phyloP scores from a whole-genome alignment of 2,329 filamentous ascomycete species.

The Talaromyces sp. region DNA sequence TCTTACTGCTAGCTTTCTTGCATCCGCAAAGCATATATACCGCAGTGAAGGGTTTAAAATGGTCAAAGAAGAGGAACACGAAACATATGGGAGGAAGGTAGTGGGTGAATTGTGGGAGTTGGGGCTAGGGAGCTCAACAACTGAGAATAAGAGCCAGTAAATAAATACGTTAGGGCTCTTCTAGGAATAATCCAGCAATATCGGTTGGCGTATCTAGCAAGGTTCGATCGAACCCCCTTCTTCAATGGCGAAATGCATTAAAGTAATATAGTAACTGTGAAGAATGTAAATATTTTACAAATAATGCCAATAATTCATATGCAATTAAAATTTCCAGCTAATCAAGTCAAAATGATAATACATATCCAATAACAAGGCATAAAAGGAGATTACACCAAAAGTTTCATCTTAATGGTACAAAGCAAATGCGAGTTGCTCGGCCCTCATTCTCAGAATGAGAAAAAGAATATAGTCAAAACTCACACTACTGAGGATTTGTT shows the following conservation, averaged over 20 bases:
- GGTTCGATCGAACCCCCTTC: not conserved
- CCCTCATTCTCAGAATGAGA: not conserved
- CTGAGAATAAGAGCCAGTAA: not conserved
- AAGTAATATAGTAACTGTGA: not conserved
- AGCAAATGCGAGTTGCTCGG: not conserved
- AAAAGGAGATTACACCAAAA: not conserved
- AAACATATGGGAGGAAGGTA: conserved; percentile 16
- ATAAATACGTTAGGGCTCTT: not conserved
- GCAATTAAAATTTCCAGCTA: not conserved
- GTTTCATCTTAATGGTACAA: not conserved
- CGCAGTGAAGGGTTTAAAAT: conserved; percentile 19
- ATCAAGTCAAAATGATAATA: not conserved
- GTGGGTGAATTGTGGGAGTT: conserved; percentile 22
- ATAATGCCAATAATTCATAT: not conserved
- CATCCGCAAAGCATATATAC: conserved; percentile 19
- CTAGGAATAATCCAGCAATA: not conserved
- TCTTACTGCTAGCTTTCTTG: conserved; percentile 22
- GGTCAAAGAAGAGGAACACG: conserved; percentile 18
- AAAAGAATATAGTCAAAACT: not conserved
- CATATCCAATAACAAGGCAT: not conserved
- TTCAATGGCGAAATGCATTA: not conserved
- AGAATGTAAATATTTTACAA: not conserved
- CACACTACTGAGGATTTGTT: not conserved
- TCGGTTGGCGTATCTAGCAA: not conserved
- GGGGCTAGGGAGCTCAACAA: not conserved